Conservation (phyloP, 306 rosid species). For the Quercus aquifolioides region DNA sequence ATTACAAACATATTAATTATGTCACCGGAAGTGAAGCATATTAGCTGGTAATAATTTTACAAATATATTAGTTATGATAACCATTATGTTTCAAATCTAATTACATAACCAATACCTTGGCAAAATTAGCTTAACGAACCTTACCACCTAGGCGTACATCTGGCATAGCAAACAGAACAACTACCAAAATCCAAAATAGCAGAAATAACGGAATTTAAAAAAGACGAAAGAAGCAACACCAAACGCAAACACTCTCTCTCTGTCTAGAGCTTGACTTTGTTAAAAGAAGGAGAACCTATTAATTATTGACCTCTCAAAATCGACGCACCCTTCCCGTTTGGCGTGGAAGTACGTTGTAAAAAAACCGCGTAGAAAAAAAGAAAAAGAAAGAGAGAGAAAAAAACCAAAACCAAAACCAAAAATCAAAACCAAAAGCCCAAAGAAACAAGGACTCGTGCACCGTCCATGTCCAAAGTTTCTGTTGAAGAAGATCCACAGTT, state of each 20-base stretch:
- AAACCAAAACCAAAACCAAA: not conserved
- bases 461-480: not conserved
- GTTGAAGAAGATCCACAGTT: constrained; percentile 3
- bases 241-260: not conserved
- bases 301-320: constrained; percentile 24
- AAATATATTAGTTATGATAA: too few relatives aligned
- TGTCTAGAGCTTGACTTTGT: constrained; percentile 10
- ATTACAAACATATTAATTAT: too few relatives aligned
- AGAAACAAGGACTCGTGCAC: not conserved
- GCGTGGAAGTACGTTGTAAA: constrained; percentile 29
- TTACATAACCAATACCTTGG: too few relatives aligned
- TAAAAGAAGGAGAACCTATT: not conserved
- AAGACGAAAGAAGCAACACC: not conserved
- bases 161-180: not conserved
- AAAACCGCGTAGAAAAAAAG: constrained; percentile 15
- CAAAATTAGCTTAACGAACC: too few relatives aligned
- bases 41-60: too few relatives aligned
- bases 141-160: too few relatives aligned
- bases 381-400: not conserved
- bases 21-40: too few relatives aligned
- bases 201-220: not conserved
- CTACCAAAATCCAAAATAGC: not conserved
- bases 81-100: too few relatives aligned
- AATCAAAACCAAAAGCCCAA: not conserved
- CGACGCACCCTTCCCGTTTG: constrained; percentile 16